Evolutionary conservation across 2,329 filamentous ascomycete species (phyloP), one percentile per base, ranked within the genome.

Genomic region (Aspergillus hortae): DNA sequence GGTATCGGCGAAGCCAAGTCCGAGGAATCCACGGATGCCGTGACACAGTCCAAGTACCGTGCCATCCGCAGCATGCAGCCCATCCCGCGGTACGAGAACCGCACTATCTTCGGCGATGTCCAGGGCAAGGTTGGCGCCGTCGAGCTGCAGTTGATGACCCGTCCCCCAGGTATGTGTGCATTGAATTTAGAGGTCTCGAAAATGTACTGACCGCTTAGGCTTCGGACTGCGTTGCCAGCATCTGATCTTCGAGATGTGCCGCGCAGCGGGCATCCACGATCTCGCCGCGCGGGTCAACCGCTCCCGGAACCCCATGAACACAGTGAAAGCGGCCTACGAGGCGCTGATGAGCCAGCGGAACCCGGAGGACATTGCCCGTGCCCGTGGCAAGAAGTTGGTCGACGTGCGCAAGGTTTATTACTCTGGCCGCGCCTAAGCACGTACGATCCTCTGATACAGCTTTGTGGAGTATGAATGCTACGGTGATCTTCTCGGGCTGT

Each of bases 331-430:
- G 12, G 83, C 90, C 38, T 89, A 89, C 73, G 73, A 92, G 71
- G 92, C 92, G 4, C 78, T 99, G 56, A 82, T 84, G 71, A 88
- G 80, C 76, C 94, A 99, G 77, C 84, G 84, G 55, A 80, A 95
- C 67, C 94, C 94, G 27, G 90, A 97, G 70, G 86, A 92, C 67
- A 87, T 99, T 67, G 94, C 94, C 51, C 82, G 89, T 46, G 92
- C 90, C 48, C 79, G 92, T 58, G 92, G 94, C 55, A 92, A 89
- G 82, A 99, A 99, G 82, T 71, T 99, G 67, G 91, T 99, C 32
- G 94, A 99, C 77, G 90, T 92, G 58, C 81, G 94, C 62, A 96
- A 94, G 79, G 94, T 97, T 66, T 99, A 99, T 77, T 97, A 96
- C 74, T 91, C 89, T 48, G 90, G 90, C 36, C 81, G 80, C 72